phyloP scores from a whole-genome alignment of 306 rosid genomes.

The Dalbergia cochinchinensis region DNA sequence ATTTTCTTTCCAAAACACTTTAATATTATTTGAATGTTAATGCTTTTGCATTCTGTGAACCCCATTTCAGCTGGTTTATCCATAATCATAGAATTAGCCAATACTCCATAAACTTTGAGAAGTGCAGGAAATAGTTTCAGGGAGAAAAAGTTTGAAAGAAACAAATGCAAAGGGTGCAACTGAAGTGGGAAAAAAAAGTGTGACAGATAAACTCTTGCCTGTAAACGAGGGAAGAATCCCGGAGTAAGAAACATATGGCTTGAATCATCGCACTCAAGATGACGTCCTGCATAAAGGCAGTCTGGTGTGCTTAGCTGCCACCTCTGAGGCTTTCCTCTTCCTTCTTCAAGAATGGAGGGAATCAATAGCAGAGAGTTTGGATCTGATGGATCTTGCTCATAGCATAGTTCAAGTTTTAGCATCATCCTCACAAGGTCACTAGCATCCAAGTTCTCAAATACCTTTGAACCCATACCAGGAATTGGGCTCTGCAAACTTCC shows the following conservation, averaged over 20 bases:
- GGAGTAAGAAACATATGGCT: conserved; percentile 93
- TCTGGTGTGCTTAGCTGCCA: conserved; percentile 77
- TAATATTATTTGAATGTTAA: neutral
- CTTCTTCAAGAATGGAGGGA: conserved; percentile 90
- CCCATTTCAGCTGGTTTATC: conserved; percentile 11
- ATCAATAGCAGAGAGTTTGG: conserved; percentile 72
- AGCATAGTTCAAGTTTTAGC: conserved; percentile 94
- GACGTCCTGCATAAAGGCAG: conserved; percentile 76
- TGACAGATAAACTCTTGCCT: conserved; percentile 58
- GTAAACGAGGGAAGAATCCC: conserved; percentile 93
- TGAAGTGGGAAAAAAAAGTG: conserved; percentile 12
- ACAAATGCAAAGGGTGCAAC: conserved; percentile 8
- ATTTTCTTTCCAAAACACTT: conserved; percentile 9
- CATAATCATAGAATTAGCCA: conserved; percentile 7
- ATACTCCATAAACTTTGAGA: conserved; percentile 5
- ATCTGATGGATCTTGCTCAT: conserved; percentile 81
- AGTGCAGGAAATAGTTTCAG: conserved; percentile 15
- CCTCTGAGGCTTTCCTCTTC: conserved; percentile 85
- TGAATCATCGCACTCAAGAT: conserved; percentile 95
- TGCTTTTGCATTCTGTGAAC: conserved; percentile 12
- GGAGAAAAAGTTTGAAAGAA: neutral
- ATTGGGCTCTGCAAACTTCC: conserved; percentile 82
- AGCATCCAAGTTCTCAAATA: conserved; percentile 85
- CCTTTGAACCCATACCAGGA: conserved; percentile 86
- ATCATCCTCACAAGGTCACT: conserved; percentile 91